phyloP scores from a whole-genome alignment of 192 early-diverging fungal species.

The Umbelopsis sp. region DNA sequence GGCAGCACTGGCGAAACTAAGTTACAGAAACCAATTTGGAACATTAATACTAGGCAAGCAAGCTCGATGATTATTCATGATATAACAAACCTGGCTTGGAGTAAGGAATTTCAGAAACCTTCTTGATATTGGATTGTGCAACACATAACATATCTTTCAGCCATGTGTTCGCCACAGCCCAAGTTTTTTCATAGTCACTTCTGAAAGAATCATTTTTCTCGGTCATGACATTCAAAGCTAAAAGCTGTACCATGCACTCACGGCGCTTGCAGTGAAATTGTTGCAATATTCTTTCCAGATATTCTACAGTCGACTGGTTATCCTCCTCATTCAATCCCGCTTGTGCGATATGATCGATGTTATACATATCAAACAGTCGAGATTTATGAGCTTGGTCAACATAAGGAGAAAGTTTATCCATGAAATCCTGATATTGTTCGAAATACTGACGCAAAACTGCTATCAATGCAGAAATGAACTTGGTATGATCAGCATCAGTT shows the following conservation, averaged over 20 bases:
- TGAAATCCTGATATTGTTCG: not conserved
- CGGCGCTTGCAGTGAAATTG: slow-evolving; percentile 47
- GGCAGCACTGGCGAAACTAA: not conserved
- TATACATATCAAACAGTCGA: slow-evolving; percentile 57
- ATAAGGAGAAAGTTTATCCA: not conserved
- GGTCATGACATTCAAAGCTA: slow-evolving; percentile 42
- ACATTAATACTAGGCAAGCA: not conserved
- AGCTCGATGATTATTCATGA: not conserved
- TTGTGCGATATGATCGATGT: slow-evolving; percentile 35
- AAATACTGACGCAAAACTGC: not conserved
- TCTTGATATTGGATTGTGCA: not conserved
- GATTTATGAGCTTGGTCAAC: slow-evolving; percentile 7
- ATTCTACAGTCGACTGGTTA: slow-evolving; percentile 31
- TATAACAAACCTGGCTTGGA: not conserved
- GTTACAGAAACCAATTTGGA: not conserved
- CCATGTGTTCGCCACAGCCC: not conserved
- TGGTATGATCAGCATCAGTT: not conserved
- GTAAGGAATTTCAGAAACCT: not conserved
- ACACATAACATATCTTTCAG: not conserved
- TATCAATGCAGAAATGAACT: not conserved
- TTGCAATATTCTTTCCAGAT: slow-evolving; percentile 45
- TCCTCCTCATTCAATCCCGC: not conserved
- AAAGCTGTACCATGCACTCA: slow-evolving; percentile 51
- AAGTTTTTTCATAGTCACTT: slow-evolving; percentile 20
- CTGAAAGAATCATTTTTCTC: slow-evolving; percentile 25